These are phyloP conservation scores for Wallacemonas rigidus DNA, from an alignment of 208 protist genomes.

Conservation along the genomic window DNA sequence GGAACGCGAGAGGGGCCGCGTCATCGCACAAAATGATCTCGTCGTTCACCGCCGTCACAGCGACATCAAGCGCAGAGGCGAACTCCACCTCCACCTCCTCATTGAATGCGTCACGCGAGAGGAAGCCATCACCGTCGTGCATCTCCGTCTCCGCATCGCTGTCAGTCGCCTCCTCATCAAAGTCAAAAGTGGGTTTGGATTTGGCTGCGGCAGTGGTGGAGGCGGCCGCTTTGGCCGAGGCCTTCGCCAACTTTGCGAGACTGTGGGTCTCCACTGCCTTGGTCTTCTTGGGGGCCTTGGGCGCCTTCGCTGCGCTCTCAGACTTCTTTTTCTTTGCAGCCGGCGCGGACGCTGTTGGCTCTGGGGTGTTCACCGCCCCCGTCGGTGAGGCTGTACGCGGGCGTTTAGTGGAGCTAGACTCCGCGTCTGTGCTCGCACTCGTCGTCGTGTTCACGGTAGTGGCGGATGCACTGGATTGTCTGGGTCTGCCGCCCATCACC, in stretches of 20 bases:
- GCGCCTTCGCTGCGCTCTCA: constrained; percentile 13
- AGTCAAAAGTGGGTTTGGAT: background rate
- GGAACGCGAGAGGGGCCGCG: constrained; percentile 69
- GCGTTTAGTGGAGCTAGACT: background rate
- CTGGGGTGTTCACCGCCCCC: too few species aligned
- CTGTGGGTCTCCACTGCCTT: constrained; percentile 33
- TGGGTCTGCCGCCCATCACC: constrained; percentile 22
- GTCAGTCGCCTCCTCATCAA: constrained; percentile 31
- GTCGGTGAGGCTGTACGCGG: background rate
- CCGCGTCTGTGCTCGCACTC: background rate
- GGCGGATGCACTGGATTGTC: background rate
- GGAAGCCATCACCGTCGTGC: background rate
- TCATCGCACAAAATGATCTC: constrained; percentile 84
- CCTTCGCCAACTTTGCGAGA: constrained; percentile 70
- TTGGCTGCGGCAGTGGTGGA: background rate
- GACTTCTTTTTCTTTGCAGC: constrained; percentile 23
- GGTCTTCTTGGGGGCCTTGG: constrained; percentile 1
- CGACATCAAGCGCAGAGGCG: constrained; percentile 40
- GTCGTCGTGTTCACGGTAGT: background rate
- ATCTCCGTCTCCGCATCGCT: constrained; percentile 26
- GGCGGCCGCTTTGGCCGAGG: constrained; percentile 41
- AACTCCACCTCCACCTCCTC: constrained; percentile 13
- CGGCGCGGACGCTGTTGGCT: constrained; percentile 2
- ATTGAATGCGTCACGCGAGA: constrained; percentile 5
- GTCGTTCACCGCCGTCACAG: constrained; percentile 54